Evolutionary conservation across 805 yeast species (phyloP).

Genomic region (Suhomyces xylopsoci): DNA sequence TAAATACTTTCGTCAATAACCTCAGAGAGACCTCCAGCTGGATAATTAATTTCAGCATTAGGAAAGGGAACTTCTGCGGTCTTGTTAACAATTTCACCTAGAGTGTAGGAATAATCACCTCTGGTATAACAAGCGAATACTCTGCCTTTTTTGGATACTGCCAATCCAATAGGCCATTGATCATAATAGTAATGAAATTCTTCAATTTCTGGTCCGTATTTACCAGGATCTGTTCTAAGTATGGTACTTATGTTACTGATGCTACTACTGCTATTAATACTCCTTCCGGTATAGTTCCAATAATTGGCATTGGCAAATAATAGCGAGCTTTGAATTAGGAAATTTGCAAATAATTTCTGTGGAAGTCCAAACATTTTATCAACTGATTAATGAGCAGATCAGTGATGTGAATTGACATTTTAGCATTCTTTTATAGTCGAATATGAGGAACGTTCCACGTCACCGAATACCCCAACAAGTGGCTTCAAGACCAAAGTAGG

Average conservation of each 20-base stretch:
- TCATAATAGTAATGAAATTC: conserved; percentile 2
- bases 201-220: conserved; percentile 1
- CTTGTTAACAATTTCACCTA: neutral
- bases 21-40: neutral
- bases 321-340: neutral
- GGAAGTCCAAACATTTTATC: neutral
- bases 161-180: conserved; percentile 1
- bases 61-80: neutral
- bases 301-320: neutral
- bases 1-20: neutral
- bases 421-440: neutral
- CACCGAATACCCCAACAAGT: neutral
- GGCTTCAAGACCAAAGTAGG: neutral
- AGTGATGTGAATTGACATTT: neutral
- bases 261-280: neutral
- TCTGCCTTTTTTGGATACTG: neutral
- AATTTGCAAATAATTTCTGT: neutral
- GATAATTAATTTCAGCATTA: neutral
- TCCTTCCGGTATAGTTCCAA: neutral
- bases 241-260: neutral
- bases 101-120: neutral
- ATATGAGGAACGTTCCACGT: neutral
- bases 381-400: neutral
- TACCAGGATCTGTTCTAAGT: neutral
- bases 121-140: neutral